phyloP scores from a whole-genome alignment of 2,329 filamentous ascomycete species.

The Spiromastix sp. region DNA sequence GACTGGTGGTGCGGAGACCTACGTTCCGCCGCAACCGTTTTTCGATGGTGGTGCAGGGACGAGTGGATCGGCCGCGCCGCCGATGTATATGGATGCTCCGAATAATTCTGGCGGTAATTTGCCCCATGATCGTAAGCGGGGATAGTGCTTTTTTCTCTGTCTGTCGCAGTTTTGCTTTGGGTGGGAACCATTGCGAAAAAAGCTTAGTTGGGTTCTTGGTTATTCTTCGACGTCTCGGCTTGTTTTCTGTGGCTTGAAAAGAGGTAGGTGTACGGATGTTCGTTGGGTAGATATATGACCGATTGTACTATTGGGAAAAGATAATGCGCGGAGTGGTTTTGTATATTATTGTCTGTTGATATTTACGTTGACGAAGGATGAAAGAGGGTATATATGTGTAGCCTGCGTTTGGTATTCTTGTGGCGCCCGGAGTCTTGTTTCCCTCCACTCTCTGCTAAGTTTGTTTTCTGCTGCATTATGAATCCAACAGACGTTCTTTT shows the following conservation, averaged over 20 bases:
- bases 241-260: neutral
- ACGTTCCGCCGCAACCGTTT: constrained; percentile 1
- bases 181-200: neutral
- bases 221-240: neutral
- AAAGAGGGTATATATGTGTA: neutral
- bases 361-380: neutral
- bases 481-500: too few relatives aligned
- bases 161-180: neutral
- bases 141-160: neutral
- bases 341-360: neutral
- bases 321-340: neutral
- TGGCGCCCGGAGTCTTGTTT: too few relatives aligned
- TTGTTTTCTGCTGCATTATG: too few relatives aligned
- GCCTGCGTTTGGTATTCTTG: too few relatives aligned
- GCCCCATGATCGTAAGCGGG: neutral
- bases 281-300: neutral
- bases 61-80: neutral
- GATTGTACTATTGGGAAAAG: neutral
- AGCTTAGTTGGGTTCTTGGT: too few relatives aligned
- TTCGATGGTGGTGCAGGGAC: neutral
- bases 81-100: neutral
- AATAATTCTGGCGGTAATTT: neutral
- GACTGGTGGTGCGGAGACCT: neutral
- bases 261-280: neutral
- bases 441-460: too few relatives aligned